phyloP scores from a whole-genome alignment of 2,329 filamentous ascomycete genomes.

The Diaporthe amygdali region DNA sequence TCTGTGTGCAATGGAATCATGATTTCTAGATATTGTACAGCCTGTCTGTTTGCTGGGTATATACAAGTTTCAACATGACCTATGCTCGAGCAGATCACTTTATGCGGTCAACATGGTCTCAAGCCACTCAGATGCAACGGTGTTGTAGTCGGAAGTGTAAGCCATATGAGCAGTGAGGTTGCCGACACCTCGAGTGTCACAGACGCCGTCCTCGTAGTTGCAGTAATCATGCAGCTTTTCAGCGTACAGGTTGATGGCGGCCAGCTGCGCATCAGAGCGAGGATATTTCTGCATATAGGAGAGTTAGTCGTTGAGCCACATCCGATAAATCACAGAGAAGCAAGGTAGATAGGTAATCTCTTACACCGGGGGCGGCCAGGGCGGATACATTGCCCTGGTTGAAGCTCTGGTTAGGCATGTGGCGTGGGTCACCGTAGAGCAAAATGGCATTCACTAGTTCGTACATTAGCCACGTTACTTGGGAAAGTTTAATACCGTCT shows the following conservation, averaged over 20 bases:
- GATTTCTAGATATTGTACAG: too few relatives aligned
- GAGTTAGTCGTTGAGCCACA: neutral
- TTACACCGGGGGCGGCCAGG: conserved; percentile 7
- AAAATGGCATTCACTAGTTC: neutral
- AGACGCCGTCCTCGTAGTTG: conserved; percentile 8
- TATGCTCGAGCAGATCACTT: neutral
- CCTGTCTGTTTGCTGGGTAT: too few relatives aligned
- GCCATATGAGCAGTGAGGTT: neutral
- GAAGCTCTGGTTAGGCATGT: conserved; percentile 3
- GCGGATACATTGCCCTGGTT: neutral
- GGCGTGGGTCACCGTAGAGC: conserved; percentile 10
- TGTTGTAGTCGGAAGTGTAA: neutral
- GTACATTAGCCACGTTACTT: too few relatives aligned
- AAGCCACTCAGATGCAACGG: neutral
- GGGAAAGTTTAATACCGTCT: neutral
- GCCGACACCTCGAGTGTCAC: neutral
- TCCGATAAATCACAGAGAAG: accelerated
- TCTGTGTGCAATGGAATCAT: too few relatives aligned
- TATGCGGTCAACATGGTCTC: neutral
- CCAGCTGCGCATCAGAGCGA: neutral
- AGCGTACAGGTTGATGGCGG: neutral
- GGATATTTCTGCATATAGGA: neutral
- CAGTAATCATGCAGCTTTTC: neutral
- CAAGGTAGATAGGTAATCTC: neutral
- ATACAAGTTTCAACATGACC: too few relatives aligned